A percentile compares a stretch with the other conserved stretches of the same genome.
phyloP scores from a whole-genome alignment of 2,329 filamentous ascomycete genomes.

The Diplodia sapinea region DNA sequence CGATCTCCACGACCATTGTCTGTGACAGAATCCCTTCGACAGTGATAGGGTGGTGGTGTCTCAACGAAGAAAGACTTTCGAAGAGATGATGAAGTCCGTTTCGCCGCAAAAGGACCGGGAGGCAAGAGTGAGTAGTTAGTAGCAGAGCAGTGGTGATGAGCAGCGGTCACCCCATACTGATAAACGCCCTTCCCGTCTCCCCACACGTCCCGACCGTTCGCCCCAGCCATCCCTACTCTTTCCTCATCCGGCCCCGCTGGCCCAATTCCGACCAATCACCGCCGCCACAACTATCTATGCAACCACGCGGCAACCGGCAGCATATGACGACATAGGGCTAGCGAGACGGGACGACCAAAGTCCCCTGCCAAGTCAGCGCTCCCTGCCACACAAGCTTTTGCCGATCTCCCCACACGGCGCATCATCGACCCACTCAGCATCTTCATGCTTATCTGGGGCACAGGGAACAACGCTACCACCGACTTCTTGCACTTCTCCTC shows the following conservation, averaged over 20 bases:
- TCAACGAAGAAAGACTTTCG: background rate
- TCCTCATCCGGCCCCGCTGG: background rate
- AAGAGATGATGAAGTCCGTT: background rate
- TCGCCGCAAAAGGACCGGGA: background rate
- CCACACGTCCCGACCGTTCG: background rate
- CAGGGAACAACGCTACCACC: background rate
- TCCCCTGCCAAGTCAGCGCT: conserved; percentile 1
- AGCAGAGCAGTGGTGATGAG: background rate
- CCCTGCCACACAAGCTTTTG: background rate
- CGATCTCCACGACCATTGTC: conserved; percentile 29
- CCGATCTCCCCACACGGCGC: background rate
- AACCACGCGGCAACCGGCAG: background rate
- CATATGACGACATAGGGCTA: conserved; percentile 2
- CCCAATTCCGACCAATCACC: background rate
- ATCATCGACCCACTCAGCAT: conserved; percentile 1
- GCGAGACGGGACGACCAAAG: background rate
- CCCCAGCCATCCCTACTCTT: background rate
- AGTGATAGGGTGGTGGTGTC: background rate
- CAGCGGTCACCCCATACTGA: background rate
- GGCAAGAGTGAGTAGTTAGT: background rate
- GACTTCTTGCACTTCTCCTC: background rate
- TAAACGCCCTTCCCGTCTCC: background rate
- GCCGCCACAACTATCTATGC: background rate
- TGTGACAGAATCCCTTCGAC: background rate
- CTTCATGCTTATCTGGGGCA: background rate